phyloP scores from a whole-genome alignment of 2,329 filamentous ascomycete species.

The Monilinia polystroma region DNA sequence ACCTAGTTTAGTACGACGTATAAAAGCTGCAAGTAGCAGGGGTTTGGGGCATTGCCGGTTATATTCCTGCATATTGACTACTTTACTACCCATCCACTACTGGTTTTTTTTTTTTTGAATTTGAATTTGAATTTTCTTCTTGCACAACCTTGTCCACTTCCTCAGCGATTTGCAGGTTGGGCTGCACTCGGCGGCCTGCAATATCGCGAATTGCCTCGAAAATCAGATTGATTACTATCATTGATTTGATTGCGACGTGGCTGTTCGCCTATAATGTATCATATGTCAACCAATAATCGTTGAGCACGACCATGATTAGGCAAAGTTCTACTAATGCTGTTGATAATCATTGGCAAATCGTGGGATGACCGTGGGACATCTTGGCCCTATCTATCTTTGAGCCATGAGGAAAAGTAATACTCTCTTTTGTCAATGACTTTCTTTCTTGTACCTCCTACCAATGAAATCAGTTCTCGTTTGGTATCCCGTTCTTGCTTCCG shows the following conservation, averaged over 20 bases:
- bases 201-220: constrained; percentile 32
- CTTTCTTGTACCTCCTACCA: constrained; percentile 15
- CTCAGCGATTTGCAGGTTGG: constrained; percentile 19
- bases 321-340: constrained; percentile 20
- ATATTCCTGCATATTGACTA: constrained; percentile 18
- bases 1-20: constrained; percentile 3
- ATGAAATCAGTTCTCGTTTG: constrained; percentile 13
- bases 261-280: constrained; percentile 29
- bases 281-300: constrained; percentile 33
- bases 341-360: constrained; percentile 19
- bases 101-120: neutral
- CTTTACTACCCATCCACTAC: neutral
- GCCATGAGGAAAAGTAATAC: neutral
- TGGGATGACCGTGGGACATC: constrained; percentile 2
- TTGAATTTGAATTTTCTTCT: constrained; percentile 6
- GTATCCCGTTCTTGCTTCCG: constrained; percentile 6
- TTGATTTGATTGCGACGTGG: constrained; percentile 38
- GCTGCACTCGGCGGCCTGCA: constrained; percentile 33
- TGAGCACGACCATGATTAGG: constrained; percentile 38
- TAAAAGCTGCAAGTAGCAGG: constrained; percentile 13
- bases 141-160: constrained; percentile 19
- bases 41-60: constrained; percentile 6
- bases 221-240: constrained; percentile 27
- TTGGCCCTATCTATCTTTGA: constrained; percentile 10
- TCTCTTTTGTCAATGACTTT: constrained; percentile 13